Evolutionary conservation across 148 eudicot genomes (phyloP).

Genomic region (Persicaria tinctoria): DNA sequence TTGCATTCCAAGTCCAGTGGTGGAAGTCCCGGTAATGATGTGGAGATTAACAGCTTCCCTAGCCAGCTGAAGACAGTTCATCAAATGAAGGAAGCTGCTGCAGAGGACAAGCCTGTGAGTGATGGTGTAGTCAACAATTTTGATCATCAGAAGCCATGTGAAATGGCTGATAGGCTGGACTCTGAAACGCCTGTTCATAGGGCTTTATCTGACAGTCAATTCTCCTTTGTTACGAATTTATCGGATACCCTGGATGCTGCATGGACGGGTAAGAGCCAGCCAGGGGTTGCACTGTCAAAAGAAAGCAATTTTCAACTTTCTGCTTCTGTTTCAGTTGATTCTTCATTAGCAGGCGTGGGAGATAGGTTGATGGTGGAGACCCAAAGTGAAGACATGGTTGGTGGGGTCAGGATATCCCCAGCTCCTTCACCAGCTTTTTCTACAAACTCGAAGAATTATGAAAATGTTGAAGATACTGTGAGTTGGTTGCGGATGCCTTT

Average conservation of each 20-base stretch:
- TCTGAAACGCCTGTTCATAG: slow-evolving; percentile 35
- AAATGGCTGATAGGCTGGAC: slow-evolving; percentile 31
- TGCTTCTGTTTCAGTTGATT: slow-evolving; percentile 44
- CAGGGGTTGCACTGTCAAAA: slow-evolving; percentile 32
- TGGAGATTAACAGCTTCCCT: slow-evolving; percentile 9
- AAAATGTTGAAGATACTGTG: slow-evolving; percentile 40
- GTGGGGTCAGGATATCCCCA: slow-evolving; percentile 26
- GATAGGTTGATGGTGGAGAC: slow-evolving; percentile 48
- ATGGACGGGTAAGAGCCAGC: slow-evolving; percentile 76
- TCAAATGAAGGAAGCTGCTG: slow-evolving; percentile 21
- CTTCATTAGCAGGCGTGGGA: slow-evolving; percentile 31
- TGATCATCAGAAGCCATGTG: slow-evolving; percentile 19
- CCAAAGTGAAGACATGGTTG: slow-evolving; percentile 31
- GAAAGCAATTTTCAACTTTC: slow-evolving; percentile 27
- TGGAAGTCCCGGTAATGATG: slow-evolving; percentile 23
- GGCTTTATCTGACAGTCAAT: slow-evolving; percentile 63
- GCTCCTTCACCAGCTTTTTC: slow-evolving; percentile 29
- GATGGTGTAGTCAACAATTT: slow-evolving; percentile 26
- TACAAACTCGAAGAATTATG: slow-evolving; percentile 41
- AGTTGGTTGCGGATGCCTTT: slow-evolving; percentile 85
- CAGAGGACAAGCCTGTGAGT: slow-evolving; percentile 18
- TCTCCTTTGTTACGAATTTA: slow-evolving; percentile 35
- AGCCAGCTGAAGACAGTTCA: slow-evolving; percentile 22
- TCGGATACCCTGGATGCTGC: slow-evolving; percentile 88
- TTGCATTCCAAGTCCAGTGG: slow-evolving; percentile 23